Base-by-base conservation (phyloP, 805 yeast species). In the Saccharomycopsis amapae region DNA sequence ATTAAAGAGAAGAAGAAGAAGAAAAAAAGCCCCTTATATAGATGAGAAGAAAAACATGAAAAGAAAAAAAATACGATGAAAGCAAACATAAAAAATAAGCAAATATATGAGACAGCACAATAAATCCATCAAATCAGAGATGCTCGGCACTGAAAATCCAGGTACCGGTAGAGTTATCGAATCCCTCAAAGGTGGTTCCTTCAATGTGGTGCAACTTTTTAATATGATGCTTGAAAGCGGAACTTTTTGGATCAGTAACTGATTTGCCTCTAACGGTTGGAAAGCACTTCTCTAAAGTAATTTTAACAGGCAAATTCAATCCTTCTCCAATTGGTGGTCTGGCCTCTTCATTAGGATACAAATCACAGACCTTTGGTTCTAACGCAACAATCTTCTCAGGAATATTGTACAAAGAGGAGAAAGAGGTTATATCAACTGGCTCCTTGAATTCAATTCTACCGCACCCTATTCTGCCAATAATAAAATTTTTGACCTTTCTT, bases 361-460 rank as follows among this genome's bases (percentile, higher is more conserved):
- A 73, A 1, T 75, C 67, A 61, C 85, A 79, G 12, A 76, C 66
- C 55, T 76, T 77, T 26, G 73, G 67, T 26, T 72, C 73, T 55
- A 93, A 78, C 2, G 71, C 65, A 34, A 90, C 73, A 15, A 85
- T 55, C 19, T 73, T 75, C 19, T 87, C 88, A 38, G 86, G 73
- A 26, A 85, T 74, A 38, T 78, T 74, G 13, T 80, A 73, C 46
- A 78, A 62, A 42, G 77, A 72, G 2, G 82, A 72, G 54, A 81
- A 69, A 3, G 77, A 64, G 0, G 95, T 77, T 53, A 93, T 69
- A 62, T 93, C 97, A 39, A 93, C 94, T 0, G 96, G 94, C 44
- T 73, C 69, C 42, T 78, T 59, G 60, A 89, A 93, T 58, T 80
- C 82, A 40, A 93, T 73, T 44, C 76, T 68, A 38, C 98, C 99